phyloP scores from a whole-genome alignment of 805 yeast genomes.

The Komagataella pseudopastoris region DNA sequence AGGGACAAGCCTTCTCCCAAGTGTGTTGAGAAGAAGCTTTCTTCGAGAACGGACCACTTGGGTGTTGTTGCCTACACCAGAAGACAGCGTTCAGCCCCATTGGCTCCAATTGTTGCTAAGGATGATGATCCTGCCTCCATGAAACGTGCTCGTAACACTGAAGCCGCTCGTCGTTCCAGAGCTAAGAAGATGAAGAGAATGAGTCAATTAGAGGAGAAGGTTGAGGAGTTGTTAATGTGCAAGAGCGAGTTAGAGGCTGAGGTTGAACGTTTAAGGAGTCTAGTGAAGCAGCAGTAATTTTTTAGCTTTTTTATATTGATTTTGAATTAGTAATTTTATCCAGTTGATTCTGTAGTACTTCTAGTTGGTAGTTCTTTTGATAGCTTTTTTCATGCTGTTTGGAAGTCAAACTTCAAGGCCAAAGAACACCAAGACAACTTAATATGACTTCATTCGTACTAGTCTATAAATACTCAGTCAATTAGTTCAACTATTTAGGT shows the following conservation, averaged over 20 bases:
- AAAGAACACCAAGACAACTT: no score
- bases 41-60: conserved; percentile 34
- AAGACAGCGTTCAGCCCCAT: conserved; percentile 61
- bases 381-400: background rate
- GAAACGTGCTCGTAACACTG: conserved; percentile 95
- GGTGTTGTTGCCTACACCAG: conserved; percentile 70
- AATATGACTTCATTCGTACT: background rate
- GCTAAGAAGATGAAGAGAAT: conserved; percentile 88
- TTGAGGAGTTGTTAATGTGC: conserved; percentile 45
- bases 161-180: conserved; percentile 91
- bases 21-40: conserved; percentile 7
- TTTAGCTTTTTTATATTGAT: background rate
- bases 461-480: background rate
- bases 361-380: background rate
- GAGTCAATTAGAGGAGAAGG: conserved; percentile 67
- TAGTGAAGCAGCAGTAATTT: background rate
- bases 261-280: conserved; percentile 20
- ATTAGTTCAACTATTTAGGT: background rate
- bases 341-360: background rate
- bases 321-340: background rate
- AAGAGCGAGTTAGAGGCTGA: conserved; percentile 53
- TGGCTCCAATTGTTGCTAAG: conserved; percentile 54
- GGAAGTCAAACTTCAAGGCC: no score
- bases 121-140: conserved; percentile 53
- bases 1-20: background rate